Base-by-base conservation (phyloP, 2,329 filamentous ascomycete species). In the Zasmidium angulare region DNA sequence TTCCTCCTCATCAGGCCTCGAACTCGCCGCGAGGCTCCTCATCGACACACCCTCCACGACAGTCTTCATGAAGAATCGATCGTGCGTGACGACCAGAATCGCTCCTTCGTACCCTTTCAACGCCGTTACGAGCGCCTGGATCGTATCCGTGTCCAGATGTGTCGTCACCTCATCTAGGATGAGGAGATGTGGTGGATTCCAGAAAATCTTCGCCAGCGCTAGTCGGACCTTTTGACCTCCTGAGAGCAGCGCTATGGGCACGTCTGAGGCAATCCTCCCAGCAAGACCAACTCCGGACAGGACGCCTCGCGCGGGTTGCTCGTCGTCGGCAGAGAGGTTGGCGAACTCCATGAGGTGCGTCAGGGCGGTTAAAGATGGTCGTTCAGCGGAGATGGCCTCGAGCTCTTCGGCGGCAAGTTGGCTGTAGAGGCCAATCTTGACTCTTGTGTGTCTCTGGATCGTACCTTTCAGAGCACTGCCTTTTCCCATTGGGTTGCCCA, bases 151-250 rank as follows among this genome's bases (percentile, higher is more conserved):
- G 71, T 96, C 91, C 46, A 96, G 80, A 77, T 96, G 91, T 0
- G 91, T 93, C 6, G 90, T 95, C 22, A 91, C 87, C 72, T 91
- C 91, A 71, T 93, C 90, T 7, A 93, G 81, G 4, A 93, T 81
- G 1, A 93, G 80, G 58, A 90, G 82, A 64, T 93, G 89, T 20
- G 89, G 89, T 2, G 83, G 79, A 46, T 77, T 78, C 81, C 86
- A 88, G 36, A 93, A 76, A n/a, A 92, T 75, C 50, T 84, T 82
- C 1, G 89, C 89, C 52, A 93, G 77, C 61, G 88, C 86, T 2
- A 85, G 72, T n/a, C 83, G 78, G 3, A 85, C 63, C 31, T 91
- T 82, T 74, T 96, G 91, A 0, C 91, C 91, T 46, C 91, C 91
- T 0, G 89, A 93, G 0, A 96, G 80, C 69, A 87, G 84, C n/a